Base-by-base conservation (phyloP, 2,329 filamentous ascomycete genomes). In the Paramyrothecium sp. region DNA sequence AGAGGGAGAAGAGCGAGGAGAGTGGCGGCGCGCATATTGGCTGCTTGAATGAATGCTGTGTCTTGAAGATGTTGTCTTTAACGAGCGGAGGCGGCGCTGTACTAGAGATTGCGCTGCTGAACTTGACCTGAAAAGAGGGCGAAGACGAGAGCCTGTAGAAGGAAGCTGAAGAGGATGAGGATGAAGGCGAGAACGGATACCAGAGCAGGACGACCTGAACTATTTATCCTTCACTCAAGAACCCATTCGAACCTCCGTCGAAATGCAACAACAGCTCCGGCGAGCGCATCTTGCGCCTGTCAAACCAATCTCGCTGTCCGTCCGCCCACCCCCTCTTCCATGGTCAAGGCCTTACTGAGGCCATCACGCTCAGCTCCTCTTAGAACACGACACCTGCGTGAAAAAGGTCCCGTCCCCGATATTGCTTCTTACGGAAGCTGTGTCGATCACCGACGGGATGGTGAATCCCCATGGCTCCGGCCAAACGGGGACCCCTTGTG, bases 1-100 rank as follows among this genome's bases (percentile, higher is more conserved):
- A 72, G 55, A 57, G 69, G 68, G 16, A 74, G 61, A 54, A 71
- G 62, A 58, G 69, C 66, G 58, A 74, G 70, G 47, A 73, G 64
- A 64, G 67, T 63, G 49, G 69, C 63, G 58, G 64, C 59, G 56
- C 65, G 68, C 72, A 74, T 74, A 16, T 61, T 73, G 62, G 58
- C 26, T 7, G 13, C 21, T 41, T 17, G 52, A 53, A 49, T 22
- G 54, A 54, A 52, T 60, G 53, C 20, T 38, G 12, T 54, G 34
- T 17, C 22, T 22, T 10, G 17, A n/a, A 17, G 17, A 23, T 11
- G 21, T 20, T 30, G 44, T 30, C 20, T 19, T 7, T 23, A 26
- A 23, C 7, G 53, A 33, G n/a, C 21, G 34, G 20, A 49, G 38
- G 51, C 16, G 11, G 17, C 20, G 51, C 13, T 26, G 13, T 20